Evolutionary conservation across 139 green algal species (phyloP), one percentile per base, ranked within the genome.

Genomic region (Astrephomene gubernaculifera): DNA sequence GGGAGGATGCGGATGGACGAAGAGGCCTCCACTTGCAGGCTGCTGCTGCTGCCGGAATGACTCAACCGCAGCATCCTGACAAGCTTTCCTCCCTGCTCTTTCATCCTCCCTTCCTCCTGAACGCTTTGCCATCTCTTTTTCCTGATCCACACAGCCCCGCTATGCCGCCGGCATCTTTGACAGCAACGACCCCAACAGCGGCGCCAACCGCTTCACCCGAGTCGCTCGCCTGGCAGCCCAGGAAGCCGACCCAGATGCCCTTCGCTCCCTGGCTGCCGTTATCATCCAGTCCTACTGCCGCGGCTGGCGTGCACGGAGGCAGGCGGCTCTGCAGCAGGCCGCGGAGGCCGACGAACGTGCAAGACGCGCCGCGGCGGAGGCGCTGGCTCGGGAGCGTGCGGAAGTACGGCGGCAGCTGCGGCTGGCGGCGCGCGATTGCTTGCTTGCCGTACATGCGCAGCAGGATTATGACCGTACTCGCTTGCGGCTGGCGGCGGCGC

Each of bases 361-460:
- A n/a, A n/a, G n/a, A n/a, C n/a, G 85, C 27, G 86, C 88, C 45
- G 86, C 80, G 29, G 91, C 86, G 10, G 81, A 78, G 54, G 81
- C 70, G 41, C 63, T 75, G 21, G 79, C 63, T 19, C 79, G 79
- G 12, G 79, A 85, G 63, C 43, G 38, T 31, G 79, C 14, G 2
- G 25, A 14, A 24, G 45, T 75, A 0, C 63, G 79, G n/a, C 79
- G 79, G 33, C 14, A 35, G 65, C 79, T 85, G 19, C 79, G 79
- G 24, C 21, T 33, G 7, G 61, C 79, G 6, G 79, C 79, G 3
- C n/a, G 31, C 27, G 79, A 85, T 27, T 85, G 79, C 64, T 43
- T 85, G n/a, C 79, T 85, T 14, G 79, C 79, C 3, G 39, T 85
- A 35, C 79, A 85, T 43, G 79, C 79, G 22, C 79, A 85, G 44